These are phyloP conservation scores for Penicillium sp. DNA, from an alignment of 2,329 filamentous ascomycete species.

Conservation along the genomic window DNA sequence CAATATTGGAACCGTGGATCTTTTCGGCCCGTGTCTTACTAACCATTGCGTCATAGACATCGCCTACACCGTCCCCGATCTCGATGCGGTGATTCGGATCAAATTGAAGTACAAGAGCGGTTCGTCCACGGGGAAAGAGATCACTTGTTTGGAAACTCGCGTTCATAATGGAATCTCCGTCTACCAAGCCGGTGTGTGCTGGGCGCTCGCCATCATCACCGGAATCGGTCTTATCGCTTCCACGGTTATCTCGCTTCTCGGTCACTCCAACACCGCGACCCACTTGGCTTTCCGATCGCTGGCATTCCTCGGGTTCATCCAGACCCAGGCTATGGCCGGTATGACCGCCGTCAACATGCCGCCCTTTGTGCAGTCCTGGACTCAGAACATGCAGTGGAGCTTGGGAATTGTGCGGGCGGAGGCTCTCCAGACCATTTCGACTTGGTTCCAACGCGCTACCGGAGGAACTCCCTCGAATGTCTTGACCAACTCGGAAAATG, in stretches of 20 bases:
- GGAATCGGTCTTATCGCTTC: constrained; percentile 80
- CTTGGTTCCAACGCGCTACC: constrained; percentile 93
- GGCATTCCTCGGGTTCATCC: constrained; percentile 90
- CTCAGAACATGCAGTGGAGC: constrained; percentile 96
- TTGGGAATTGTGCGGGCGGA: constrained; percentile 87
- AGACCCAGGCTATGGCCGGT: constrained; percentile 87
- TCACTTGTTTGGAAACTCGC: constrained; percentile 34
- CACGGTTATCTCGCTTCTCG: constrained; percentile 82
- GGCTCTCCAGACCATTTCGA: constrained; percentile 84
- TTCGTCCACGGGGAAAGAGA: not conserved
- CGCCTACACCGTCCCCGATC: constrained; percentile 77
- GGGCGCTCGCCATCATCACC: constrained; percentile 83
- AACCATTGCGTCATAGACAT: constrained; percentile 54
- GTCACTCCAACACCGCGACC: constrained; percentile 89
- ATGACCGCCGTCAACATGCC: constrained; percentile 78
- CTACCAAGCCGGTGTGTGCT: constrained; percentile 82
- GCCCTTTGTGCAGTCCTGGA: constrained; percentile 88
- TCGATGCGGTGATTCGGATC: constrained; percentile 22
- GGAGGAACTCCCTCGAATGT: constrained; percentile 80
- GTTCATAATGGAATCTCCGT: constrained; percentile 55
- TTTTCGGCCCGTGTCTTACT: not conserved
- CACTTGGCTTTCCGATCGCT: constrained; percentile 91
- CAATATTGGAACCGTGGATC: not conserved
- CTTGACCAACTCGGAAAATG: constrained; percentile 69
- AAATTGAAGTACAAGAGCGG: constrained; percentile 12